A percentile compares a stretch with the other conserved stretches of the same genome.
Evolutionary conservation across 1,284 basidiomycete genomes (phyloP).

Genomic region (Thecaphora thlaspeos): DNA sequence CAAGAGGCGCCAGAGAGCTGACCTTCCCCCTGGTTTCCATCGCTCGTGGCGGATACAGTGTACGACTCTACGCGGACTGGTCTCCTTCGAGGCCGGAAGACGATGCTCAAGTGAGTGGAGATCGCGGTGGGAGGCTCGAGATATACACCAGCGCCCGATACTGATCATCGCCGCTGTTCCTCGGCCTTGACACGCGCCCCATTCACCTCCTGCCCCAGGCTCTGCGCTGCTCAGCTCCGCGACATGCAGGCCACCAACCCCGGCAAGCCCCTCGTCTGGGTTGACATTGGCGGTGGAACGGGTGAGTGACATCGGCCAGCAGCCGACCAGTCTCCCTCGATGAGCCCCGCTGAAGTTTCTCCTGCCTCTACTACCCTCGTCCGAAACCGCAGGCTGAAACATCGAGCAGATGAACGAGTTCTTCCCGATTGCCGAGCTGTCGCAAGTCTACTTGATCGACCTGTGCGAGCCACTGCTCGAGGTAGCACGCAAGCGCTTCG

Average conservation of each 20-base stretch:
- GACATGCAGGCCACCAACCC: conserved; percentile 60
- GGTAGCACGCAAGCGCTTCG: conserved; percentile 71
- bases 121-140: background rate
- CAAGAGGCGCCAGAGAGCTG: too few species aligned
- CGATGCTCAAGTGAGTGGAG: conserved; percentile 53
- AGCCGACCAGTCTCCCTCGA: too few species aligned
- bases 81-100: conserved; percentile 53
- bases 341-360: too few species aligned
- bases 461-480: conserved; percentile 74
- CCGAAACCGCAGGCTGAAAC: conserved; percentile 69
- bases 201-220: too few species aligned
- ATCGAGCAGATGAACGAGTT: conserved; percentile 77
- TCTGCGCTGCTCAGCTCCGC: conserved; percentile 70
- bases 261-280: conserved; percentile 68
- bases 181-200: too few species aligned
- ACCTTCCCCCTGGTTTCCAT: background rate
- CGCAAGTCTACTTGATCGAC: conserved; percentile 71
- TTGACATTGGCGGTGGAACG: conserved; percentile 80
- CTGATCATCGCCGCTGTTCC: too few species aligned
- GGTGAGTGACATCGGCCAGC: conserved; percentile 61
- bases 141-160: too few species aligned
- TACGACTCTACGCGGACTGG: conserved; percentile 55
- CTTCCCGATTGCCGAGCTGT: conserved; percentile 61
- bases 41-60: conserved; percentile 15
- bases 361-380: too few species aligned